phyloP scores from a whole-genome alignment of 75 land plant genomes.

The Sequoia sempervirens region DNA sequence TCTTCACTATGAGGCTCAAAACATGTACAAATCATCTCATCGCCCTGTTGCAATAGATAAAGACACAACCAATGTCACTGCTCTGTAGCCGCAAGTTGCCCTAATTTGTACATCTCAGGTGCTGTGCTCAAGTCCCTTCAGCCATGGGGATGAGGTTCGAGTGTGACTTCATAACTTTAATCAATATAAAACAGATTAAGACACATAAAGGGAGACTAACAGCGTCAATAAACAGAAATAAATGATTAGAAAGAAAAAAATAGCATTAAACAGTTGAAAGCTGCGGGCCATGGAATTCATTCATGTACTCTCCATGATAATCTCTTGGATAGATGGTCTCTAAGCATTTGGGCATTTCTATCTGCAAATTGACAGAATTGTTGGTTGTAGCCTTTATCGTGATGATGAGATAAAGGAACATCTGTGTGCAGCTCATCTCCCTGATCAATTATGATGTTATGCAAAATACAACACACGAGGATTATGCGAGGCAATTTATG shows the following conservation, averaged over 20 bases:
- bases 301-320: conserved; percentile 12
- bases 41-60: no score
- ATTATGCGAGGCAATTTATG: conserved; percentile 77
- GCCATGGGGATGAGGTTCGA: no score
- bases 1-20: no score
- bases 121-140: no score
- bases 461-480: conserved; percentile 80
- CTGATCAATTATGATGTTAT: conserved; percentile 78
- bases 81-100: no score
- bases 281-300: neutral
- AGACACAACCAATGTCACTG: no score
- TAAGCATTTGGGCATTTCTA: conserved; percentile 18
- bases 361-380: conserved; percentile 35
- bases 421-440: conserved; percentile 56
- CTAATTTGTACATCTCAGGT: no score
- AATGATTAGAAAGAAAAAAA: neutral
- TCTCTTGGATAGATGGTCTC: conserved; percentile 35
- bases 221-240: no score
- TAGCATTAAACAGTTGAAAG: neutral
- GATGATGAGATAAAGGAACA: conserved; percentile 60
- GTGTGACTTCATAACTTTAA: no score
- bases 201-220: no score
- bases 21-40: no score
- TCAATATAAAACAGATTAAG: no score
- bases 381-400: conserved; percentile 66